Percentiles rank a stretch among this genome's conserved stretches.
phyloP scores from a whole-genome alignment of 2,329 filamentous ascomycete species.

The Thermothelomyces thermophilus region DNA sequence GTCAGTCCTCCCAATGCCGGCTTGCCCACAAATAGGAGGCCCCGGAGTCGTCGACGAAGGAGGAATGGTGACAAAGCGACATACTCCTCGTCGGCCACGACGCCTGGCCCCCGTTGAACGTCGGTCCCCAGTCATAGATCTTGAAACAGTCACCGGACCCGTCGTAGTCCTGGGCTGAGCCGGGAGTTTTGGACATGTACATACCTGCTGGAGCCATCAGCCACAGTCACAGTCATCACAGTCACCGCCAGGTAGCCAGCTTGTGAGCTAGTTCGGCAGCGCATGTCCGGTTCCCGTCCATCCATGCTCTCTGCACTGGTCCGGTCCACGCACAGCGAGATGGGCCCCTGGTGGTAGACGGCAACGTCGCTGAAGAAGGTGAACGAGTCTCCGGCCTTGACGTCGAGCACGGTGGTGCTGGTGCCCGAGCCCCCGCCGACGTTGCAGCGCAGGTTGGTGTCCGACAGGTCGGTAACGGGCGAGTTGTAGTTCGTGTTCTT shows the following conservation, averaged over 20 bases:
- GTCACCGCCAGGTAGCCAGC: no score
- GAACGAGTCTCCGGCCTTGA: conserved; percentile 35
- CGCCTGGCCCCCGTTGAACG: conserved; percentile 26
- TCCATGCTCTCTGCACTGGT: not conserved
- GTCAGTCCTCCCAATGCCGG: not conserved
- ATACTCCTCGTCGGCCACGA: conserved; percentile 26
- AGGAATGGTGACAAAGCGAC: conserved; percentile 12
- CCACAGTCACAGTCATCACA: not conserved
- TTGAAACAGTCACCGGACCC: conserved; percentile 39
- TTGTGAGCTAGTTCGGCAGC: no score
- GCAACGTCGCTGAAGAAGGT: conserved; percentile 35
- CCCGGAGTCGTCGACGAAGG: no score
- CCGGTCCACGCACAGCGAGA: conserved; percentile 26
- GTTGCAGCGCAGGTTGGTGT: conserved; percentile 37
- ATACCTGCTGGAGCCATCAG: not conserved
- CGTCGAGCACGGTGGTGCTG: conserved; percentile 30
- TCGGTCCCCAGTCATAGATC: conserved; percentile 32
- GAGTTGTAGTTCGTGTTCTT: conserved; percentile 44
- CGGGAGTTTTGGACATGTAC: conserved; percentile 38
- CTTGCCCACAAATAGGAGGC: no score
- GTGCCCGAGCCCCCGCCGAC: conserved; percentile 31
- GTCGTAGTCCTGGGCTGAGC: conserved; percentile 32
- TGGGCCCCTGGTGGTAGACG: conserved; percentile 39
- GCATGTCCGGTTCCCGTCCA: no score
- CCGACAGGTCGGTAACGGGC: conserved; percentile 37